These are phyloP conservation scores for Entelexis sorbosivorans DNA, from an alignment of 1,139 yeast genomes.

Conservation along the genomic window DNA sequence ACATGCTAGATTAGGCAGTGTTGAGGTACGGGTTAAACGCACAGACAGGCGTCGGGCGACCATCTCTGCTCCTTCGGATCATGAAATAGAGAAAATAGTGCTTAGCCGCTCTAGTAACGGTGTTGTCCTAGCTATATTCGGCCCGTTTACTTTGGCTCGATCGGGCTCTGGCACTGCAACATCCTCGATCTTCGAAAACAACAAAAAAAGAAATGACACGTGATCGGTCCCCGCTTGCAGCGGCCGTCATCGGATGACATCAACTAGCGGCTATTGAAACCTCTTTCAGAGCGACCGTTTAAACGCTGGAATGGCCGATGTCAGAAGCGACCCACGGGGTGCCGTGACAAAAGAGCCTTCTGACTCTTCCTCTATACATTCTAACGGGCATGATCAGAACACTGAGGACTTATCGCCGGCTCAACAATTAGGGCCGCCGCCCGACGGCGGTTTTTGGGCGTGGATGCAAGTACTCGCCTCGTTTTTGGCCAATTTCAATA, in stretches of 20 bases:
- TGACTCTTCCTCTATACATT: not conserved
- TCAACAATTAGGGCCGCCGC: slow-evolving; percentile 31
- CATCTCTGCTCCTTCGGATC: no score
- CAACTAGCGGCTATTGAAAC: not conserved
- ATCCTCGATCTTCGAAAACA: no score
- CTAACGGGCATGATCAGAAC: not conserved
- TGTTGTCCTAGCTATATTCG: no score
- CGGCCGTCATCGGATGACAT: not conserved
- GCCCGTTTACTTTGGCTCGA: no score
- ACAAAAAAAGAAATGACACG: no score
- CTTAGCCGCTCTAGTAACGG: no score
- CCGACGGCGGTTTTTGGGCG: slow-evolving; percentile 29
- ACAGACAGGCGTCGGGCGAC: not conserved
- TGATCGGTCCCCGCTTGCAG: no score
- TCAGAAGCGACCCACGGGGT: not conserved
- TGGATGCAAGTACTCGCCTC: slow-evolving; percentile 30
- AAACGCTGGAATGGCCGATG: not conserved
- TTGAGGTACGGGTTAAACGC: not conserved
- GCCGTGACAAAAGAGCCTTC: not conserved
- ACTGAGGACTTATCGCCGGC: not conserved
- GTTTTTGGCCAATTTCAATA: slow-evolving; percentile 42
- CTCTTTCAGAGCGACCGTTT: not conserved
- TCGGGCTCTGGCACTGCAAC: no score
- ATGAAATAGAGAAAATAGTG: no score
- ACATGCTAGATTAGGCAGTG: not conserved